A percentile compares a stretch with the other conserved stretches of the same genome.
phyloP scores from a whole-genome alignment of 306 rosid genomes.

The Cucurbita moschata region DNA sequence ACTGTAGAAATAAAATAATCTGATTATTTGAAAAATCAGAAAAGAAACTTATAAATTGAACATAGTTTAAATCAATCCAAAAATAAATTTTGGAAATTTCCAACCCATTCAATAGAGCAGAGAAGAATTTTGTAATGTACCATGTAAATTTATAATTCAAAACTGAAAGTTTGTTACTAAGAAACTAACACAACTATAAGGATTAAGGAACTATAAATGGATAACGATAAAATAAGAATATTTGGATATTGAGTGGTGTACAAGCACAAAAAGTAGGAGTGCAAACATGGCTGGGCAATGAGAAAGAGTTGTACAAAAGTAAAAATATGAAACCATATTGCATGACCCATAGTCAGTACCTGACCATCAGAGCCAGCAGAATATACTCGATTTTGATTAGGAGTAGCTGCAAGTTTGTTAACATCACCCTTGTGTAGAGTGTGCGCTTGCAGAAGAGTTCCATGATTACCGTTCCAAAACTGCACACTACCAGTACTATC shows the following conservation, averaged over 20 bases:
- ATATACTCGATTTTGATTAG: conserved; percentile 65
- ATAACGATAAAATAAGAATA: background rate
- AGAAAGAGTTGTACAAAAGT: background rate
- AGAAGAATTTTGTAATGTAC: background rate
- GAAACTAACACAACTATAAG: background rate
- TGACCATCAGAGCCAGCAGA: conserved; percentile 99
- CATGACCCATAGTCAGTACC: conserved; percentile 26
- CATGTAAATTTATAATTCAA: background rate
- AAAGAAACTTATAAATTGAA: background rate
- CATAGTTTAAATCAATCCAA: background rate
- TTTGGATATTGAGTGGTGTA: background rate
- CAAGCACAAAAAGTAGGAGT: background rate
- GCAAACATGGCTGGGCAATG: background rate
- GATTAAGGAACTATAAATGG: background rate
- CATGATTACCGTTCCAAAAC: conserved; percentile 80
- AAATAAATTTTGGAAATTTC: background rate
- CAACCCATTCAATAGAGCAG: conserved; percentile 5
- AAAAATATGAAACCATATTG: background rate
- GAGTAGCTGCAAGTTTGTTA: conserved; percentile 72
- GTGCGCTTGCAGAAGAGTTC: conserved; percentile 71
- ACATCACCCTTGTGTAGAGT: conserved; percentile 79
- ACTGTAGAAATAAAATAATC: background rate
- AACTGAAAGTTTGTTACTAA: background rate
- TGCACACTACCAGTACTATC: conserved; percentile 96
- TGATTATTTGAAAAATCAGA: background rate